These are phyloP conservation scores for Ustilago tritici DNA, from an alignment of 1,284 basidiomycete species.

Conservation along the genomic window DNA sequence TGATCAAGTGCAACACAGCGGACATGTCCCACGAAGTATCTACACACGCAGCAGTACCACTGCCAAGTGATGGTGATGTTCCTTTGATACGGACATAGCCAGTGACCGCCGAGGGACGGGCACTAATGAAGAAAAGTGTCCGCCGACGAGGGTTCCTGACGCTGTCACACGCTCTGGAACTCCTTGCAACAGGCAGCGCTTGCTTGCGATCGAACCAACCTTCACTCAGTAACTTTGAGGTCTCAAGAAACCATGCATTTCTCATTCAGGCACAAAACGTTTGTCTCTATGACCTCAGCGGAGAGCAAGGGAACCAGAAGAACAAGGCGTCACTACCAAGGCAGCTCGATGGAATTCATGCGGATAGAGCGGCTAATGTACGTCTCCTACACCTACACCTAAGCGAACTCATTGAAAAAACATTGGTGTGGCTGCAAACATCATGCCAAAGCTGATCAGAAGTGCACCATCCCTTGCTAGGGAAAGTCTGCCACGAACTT, in stretches of 20 bases:
- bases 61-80: background rate
- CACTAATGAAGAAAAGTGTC: background rate
- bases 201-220: background rate
- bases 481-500: background rate
- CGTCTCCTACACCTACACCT: background rate
- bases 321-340: background rate
- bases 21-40: background rate
- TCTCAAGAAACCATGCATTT: background rate
- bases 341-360: background rate
- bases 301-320: background rate
- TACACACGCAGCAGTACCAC: background rate
- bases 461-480: slow-evolving; percentile 15
- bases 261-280: slow-evolving; percentile 1
- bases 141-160: background rate
- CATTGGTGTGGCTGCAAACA: background rate
- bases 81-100: background rate
- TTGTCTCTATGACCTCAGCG: background rate
- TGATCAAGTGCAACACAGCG: background rate
- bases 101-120: background rate
- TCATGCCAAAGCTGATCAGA: slow-evolving; percentile 3
- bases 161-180: background rate
- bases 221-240: background rate
- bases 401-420: background rate
- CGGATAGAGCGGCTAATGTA: background rate
- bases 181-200: background rate